Evolutionary conservation across 768 basidiomycete species (phyloP).

Genomic region (Tylopilus felleus): DNA sequence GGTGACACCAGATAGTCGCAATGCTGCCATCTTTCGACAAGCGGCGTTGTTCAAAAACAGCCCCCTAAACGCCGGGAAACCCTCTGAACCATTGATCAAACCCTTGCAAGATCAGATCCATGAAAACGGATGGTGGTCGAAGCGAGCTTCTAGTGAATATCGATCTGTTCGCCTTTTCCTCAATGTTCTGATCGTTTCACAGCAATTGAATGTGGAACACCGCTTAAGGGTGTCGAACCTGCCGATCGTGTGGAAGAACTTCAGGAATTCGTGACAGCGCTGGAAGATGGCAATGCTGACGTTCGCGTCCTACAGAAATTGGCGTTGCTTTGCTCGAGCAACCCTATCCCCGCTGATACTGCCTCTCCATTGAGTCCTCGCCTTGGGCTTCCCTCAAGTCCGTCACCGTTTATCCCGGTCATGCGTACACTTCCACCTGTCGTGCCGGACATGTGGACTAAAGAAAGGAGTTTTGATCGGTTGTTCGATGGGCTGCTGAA

Average conservation of each 20-base stretch:
- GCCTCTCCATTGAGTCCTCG: constrained; percentile 54
- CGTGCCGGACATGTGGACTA: constrained; percentile 66
- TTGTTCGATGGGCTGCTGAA: constrained; percentile 63
- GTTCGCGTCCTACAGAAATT: constrained; percentile 60
- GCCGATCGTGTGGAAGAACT: constrained; percentile 49
- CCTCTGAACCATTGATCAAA: constrained; percentile 59
- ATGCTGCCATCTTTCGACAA: constrained; percentile 59
- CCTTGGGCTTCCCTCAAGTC: constrained; percentile 48
- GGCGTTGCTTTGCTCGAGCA: constrained; percentile 57
- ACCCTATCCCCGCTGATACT: constrained; percentile 43
- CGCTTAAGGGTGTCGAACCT: constrained; percentile 38
- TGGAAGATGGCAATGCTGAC: constrained; percentile 53
- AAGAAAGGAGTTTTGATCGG: constrained; percentile 64
- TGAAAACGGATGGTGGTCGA: constrained; percentile 83
- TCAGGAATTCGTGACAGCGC: constrained; percentile 46
- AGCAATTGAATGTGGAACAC: constrained; percentile 46
- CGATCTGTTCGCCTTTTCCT: not conserved
- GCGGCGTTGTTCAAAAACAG: constrained; percentile 82
- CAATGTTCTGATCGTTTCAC: constrained; percentile 9
- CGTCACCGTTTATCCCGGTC: constrained; percentile 53
- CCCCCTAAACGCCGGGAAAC: constrained; percentile 53
- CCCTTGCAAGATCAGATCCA: constrained; percentile 64
- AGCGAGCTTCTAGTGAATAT: constrained; percentile 64
- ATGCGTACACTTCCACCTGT: constrained; percentile 37
- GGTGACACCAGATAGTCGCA: constrained; percentile 63